phyloP scores from a whole-genome alignment of 495 filamentous ascomycete species.

The Penicillium lagena region DNA sequence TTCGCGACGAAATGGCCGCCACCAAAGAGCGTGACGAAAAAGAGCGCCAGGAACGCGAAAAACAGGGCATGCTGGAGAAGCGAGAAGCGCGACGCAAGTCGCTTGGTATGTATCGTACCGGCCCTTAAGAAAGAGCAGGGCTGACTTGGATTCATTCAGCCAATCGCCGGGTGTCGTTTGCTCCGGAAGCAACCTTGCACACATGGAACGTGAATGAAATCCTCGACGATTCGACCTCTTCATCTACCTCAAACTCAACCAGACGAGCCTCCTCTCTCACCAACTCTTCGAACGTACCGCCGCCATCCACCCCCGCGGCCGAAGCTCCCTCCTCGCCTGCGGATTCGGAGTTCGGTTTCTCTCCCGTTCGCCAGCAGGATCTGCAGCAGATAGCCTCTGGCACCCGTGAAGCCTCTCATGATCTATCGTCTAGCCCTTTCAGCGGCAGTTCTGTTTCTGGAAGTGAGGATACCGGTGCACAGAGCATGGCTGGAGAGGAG shows the following conservation, averaged over 20 bases:
- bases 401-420: constrained; percentile 27
- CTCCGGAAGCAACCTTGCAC: constrained; percentile 93
- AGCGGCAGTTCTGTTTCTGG: constrained; percentile 58
- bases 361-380: constrained; percentile 64
- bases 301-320: constrained; percentile 36
- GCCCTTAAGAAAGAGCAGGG: background rate
- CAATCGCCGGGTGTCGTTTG: constrained; percentile 93
- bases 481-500: constrained; percentile 42
- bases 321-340: constrained; percentile 65
- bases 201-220: constrained; percentile 96
- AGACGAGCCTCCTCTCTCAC: constrained; percentile 61
- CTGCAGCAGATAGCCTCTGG: constrained; percentile 45
- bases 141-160: constrained; percentile 33
- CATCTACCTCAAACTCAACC: constrained; percentile 67
- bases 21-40: constrained; percentile 67
- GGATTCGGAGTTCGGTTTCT: constrained; percentile 51
- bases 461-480: constrained; percentile 48
- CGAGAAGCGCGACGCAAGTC: constrained; percentile 87
- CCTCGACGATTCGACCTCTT: constrained; percentile 78
- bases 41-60: constrained; percentile 59
- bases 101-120: constrained; percentile 41
- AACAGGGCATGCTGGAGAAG: constrained; percentile 60
- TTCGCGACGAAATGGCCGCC: constrained; percentile 66
- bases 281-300: constrained; percentile 36
- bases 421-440: constrained; percentile 73